Evolutionary conservation across 2,329 filamentous ascomycete genomes (phyloP).

Genomic region (Aureobasidium zeae): DNA sequence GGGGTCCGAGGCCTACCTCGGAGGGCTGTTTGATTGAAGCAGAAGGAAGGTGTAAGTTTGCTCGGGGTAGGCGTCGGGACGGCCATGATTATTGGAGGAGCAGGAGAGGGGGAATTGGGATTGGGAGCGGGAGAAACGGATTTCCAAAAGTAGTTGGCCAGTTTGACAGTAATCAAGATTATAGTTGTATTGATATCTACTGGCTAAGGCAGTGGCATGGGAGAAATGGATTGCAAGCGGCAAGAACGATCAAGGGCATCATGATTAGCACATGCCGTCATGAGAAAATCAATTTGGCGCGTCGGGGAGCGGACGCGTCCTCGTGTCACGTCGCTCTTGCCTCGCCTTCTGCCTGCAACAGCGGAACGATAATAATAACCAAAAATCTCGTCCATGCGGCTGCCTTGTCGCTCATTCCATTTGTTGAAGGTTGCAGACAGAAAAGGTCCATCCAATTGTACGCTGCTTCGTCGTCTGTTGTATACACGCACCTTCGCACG

Average conservation of each 20-base stretch:
- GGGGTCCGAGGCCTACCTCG: conserved; percentile 31
- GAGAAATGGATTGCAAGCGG: no score
- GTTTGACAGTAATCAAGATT: no score
- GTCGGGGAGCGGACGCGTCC: not conserved
- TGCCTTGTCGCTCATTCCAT: not conserved
- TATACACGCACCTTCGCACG: not conserved
- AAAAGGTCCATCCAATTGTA: not conserved
- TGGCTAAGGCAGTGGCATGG: no score
- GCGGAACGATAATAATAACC: no score
- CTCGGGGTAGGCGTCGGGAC: conserved; percentile 24
- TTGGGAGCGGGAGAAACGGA: conserved; percentile 10
- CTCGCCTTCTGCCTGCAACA: no score
- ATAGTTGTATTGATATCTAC: no score
- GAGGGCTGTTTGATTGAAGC: conserved; percentile 43
- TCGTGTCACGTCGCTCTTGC: not conserved
- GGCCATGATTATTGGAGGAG: conserved; percentile 15
- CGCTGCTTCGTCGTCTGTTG: not conserved
- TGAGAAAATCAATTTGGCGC: conserved; percentile 10
- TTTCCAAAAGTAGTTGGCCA: conserved; percentile 26
- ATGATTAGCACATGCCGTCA: no score
- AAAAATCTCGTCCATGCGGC: conserved; percentile 3
- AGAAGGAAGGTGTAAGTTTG: conserved; percentile 40
- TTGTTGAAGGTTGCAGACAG: not conserved
- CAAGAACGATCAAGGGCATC: no score
- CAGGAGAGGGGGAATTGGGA: conserved; percentile 13